Percentiles rank a stretch among this genome's conserved stretches.
These are phyloP conservation scores for Yueomyces sinensis DNA, from an alignment of 805 yeast species.

Conservation along the genomic window DNA sequence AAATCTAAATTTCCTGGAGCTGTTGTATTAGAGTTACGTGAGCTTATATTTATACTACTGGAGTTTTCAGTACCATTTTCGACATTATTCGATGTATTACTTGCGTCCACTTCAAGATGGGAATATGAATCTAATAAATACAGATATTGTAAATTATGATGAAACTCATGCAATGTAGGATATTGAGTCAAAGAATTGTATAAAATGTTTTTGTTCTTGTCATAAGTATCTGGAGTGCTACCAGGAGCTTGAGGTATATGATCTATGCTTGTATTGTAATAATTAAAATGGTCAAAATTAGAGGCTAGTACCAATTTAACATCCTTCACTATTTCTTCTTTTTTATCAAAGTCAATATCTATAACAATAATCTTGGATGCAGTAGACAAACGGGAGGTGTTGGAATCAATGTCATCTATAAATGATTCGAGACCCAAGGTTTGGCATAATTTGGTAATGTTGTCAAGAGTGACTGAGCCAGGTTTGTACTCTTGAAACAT, in stretches of 20 bases:
- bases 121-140: constrained; percentile 21
- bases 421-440: constrained; percentile 23
- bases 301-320: constrained; percentile 26
- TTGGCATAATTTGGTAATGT: constrained; percentile 23
- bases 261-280: constrained; percentile 8
- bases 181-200: constrained; percentile 18
- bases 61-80: constrained; percentile 1
- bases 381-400: constrained; percentile 20
- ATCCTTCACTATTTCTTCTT: constrained; percentile 16
- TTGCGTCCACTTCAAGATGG: constrained; percentile 16
- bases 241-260: constrained; percentile 2
- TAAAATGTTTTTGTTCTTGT: constrained; percentile 13
- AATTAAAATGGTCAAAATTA: constrained; percentile 24
- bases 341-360: constrained; percentile 23
- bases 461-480: constrained; percentile 20
- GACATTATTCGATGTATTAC: constrained; percentile 1
- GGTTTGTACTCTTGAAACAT: constrained; percentile 22
- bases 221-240: neutral
- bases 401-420: constrained; percentile 18
- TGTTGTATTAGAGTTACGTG: neutral
- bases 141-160: constrained; percentile 21
- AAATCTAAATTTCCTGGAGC: constrained; percentile 17
- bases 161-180: constrained; percentile 19
- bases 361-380: constrained; percentile 26
- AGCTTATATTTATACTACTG: constrained; percentile 1